Base-by-base conservation (phyloP, 1,284 basidiomycete species). In the Ganoderma lucidum region DNA sequence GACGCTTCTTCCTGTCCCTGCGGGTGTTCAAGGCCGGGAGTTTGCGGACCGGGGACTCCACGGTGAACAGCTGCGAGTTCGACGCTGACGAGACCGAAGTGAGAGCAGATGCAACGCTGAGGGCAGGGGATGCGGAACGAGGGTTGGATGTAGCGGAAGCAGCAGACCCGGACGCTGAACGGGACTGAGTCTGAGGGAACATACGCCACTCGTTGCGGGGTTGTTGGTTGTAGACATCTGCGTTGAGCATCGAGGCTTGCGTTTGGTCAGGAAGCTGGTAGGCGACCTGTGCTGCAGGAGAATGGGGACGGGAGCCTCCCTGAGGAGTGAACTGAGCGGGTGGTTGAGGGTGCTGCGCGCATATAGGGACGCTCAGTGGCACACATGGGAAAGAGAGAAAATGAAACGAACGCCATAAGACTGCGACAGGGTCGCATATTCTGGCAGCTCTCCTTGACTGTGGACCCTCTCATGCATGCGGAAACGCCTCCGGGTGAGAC, bases 91-190 rank as follows among this genome's bases (percentile, higher is more conserved):
- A 87, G 41, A 85, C 80, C 19, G 87, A 87, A 3, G 87, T 87
- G 23, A 85, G 78, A 30, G 81, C 82, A 44, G 89, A 89, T 5
- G 83, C 80, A 32, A 84, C 83, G 74, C 90, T 91, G 48, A 86
- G 80, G 2, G 89, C 85, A 1, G 91, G 90, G 0, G 91, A 92
- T 15, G 85, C 82, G 10, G 87, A 86, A 41, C 89, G 88, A 8
- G 82, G 83, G 72, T 87, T 83, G 15, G 83, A 80, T 42, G 65
- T 39, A 32, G 69, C 74, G 39, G 75, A 76, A 35, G 64, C 67
- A 23, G 74, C 59, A 28, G 83, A 83, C 64, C 81, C 81, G 32
- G 80, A 83, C 15, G 81, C 81, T 45, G 84, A 86, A 56, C 82
- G 80, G 1, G 85, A 81, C 74, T 85, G 82, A 39, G 84, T 82